These are phyloP conservation scores for Pleurotus pulmonarius DNA, from an alignment of 768 basidiomycete genomes.

Conservation along the genomic window DNA sequence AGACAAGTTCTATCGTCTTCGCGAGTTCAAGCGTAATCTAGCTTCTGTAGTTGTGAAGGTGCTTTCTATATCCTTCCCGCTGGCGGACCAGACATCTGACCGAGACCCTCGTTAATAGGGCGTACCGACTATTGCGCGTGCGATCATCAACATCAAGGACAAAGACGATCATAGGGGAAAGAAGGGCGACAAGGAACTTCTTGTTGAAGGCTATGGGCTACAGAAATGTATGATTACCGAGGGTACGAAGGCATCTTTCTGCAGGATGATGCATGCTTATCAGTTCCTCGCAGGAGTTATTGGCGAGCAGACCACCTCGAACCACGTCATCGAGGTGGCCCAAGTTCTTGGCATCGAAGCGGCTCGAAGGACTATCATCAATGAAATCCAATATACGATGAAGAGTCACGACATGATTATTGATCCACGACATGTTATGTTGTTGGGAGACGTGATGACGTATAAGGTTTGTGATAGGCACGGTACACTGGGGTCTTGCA, in stretches of 20 bases:
- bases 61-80: constrained; percentile 1
- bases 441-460: constrained; percentile 97
- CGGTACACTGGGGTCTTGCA: neutral
- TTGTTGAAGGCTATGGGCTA: constrained; percentile 96
- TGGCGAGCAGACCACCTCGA: constrained; percentile 89
- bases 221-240: constrained; percentile 97
- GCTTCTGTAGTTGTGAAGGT: constrained; percentile 91
- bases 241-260: constrained; percentile 42
- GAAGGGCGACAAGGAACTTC: constrained; percentile 85
- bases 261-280: neutral
- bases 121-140: constrained; percentile 81
- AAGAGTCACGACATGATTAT: constrained; percentile 96
- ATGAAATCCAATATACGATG: constrained; percentile 98
- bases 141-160: constrained; percentile 95
- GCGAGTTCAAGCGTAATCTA: constrained; percentile 81
- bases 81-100: neutral
- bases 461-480: constrained; percentile 66
- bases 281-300: constrained; percentile 63
- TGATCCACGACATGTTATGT: constrained; percentile 97
- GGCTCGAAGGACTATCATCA: constrained; percentile 88
- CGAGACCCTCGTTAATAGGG: constrained; percentile 45
- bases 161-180: constrained; percentile 75
- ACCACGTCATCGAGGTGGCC: constrained; percentile 95
- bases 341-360: constrained; percentile 98
- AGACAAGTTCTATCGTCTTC: constrained; percentile 80